Evolutionary conservation across 73 alveolate genomes (phyloP).

Genomic region (Paramecium primaurelia): DNA sequence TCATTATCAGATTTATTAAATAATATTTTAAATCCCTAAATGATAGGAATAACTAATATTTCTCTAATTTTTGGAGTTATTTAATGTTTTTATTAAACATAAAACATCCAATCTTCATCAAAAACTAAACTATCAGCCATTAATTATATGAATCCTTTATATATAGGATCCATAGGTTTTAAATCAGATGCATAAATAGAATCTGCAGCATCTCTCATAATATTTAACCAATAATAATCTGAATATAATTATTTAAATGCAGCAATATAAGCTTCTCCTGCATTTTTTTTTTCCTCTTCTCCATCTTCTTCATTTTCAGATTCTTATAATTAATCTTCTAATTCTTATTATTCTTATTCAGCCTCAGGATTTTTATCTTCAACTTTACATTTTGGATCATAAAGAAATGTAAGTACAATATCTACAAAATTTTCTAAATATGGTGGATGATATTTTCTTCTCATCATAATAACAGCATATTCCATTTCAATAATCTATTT

Average conservation of each 20-base stretch:
- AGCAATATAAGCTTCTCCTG: slow-evolving; percentile 14
- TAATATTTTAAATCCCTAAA: neutral
- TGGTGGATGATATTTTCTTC: slow-evolving; percentile 42
- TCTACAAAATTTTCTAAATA: slow-evolving; percentile 6
- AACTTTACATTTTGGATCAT: neutral
- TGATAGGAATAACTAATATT: neutral
- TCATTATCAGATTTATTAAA: neutral
- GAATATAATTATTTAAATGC: neutral
- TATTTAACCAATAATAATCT: neutral
- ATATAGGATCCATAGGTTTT: slow-evolving; percentile 4
- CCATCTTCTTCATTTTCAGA: slow-evolving; percentile 7
- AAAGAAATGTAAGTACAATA: neutral
- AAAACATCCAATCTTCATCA: slow-evolving; percentile 18
- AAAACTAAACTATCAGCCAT: slow-evolving; percentile 3
- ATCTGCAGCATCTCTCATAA: slow-evolving; percentile 30
- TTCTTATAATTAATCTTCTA: neutral
- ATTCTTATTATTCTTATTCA: slow-evolving; percentile 7
- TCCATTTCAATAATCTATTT: neutral
- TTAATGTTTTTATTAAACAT: neutral
- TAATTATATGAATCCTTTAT: neutral
- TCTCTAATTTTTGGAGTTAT: neutral
- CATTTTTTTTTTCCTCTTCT: slow-evolving; percentile 3
- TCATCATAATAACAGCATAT: neutral
- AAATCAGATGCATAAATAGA: neutral
- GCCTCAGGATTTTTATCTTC: neutral